Evolutionary conservation across 108 stramenopile genomes (phyloP), one percentile per base, ranked within the genome.

Genomic region (Poteriospumella lacustris): DNA sequence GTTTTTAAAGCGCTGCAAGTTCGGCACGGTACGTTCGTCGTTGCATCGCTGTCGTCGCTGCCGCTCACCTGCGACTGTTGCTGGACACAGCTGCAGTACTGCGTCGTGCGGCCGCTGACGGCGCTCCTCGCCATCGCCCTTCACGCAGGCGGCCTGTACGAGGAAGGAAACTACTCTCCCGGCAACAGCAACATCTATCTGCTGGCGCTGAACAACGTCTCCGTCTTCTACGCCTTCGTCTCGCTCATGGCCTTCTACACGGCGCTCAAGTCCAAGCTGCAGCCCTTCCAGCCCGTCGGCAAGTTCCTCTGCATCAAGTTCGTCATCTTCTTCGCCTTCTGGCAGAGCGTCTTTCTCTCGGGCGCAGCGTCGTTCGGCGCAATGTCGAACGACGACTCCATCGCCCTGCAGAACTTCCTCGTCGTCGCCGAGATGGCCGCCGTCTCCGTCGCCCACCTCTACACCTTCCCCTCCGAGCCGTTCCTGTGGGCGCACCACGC

Each of bases 241-340:
- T 79, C 81, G 44, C 47, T 86, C 76, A 81, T n/a, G 31, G 26
- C 19, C 79, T 86, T 86, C 42, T 86, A 86, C 67, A 40, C 52
- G 28, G 68, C 79, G 58, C 79, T 86, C 41, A 79, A 84, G 56
- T 38, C 34, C 24, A 80, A 81, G n/a, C 76, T 86, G 44, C 67
- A 43, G 79, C 79, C 76, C 2, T 77, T 44, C 82, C 39, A 85
- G 39, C 85, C 85, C 42, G 70, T 85, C 42, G 83, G 83, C 3
- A 86, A 86, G 78, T 86, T 86, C 82, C 68, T 86, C 26, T 86
- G 85, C 67, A 86, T 86, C 81, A 86, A 86, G 79, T 82, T 81
- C 1, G 82, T 86, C 12, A 47, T 86, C 41, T 86, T 86, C 39
- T 39, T 86, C 78, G 62, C 73, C 41, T 86, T 83, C 52, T 86